Base-by-base conservation (phyloP, 2,329 filamentous ascomycete genomes). In the Albophoma yamanashiensis region DNA sequence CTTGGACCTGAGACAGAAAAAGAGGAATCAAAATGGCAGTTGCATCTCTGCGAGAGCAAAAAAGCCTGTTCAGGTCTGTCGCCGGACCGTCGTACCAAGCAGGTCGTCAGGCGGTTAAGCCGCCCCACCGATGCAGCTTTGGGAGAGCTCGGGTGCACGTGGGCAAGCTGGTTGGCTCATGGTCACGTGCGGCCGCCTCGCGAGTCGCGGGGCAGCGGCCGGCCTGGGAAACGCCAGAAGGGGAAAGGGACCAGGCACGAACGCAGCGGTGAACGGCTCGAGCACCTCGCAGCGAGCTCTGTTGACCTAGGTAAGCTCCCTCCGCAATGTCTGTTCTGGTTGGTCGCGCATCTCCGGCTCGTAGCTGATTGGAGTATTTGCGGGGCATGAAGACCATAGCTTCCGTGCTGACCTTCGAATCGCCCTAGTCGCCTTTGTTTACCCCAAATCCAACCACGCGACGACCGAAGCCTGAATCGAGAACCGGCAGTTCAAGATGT, bases 401-500 rank as follows among this genome's bases (percentile, higher is more conserved):
- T 11, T n/a, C 17, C 20, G 11, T 22, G 4, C 34, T 27, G 39
- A 20, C 47, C 34, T 38, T 15, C 53, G 27, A 40, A 40, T 53
- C 40, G 36, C 22, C 34, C 31, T 17, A 43, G 52, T 11, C 7
- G 34, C 38, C 45, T 59, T 69, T 70, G 65, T 69, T 71, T 69
- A 69, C 64, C 66, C 20, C 17, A 39, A 38, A 6, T 36, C 38
- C 62, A 61, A 65, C 61, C 59, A 50, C 42, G 56, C 39, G 36
- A 31, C 55, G 9, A 45, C 38, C 39, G 39, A 36, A 22, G 7
- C 27, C 15, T 42, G n/a, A 14, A 36, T 42, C 8, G 34, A 25
- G 12, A 52, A 40, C 36, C 36, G 43, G 59, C 65, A 43, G 56
- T 61, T 62, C 68, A 73, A 67, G 56, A 75, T 75, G 74, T 69